Evolutionary conservation across 768 basidiomycete genomes (phyloP).

Genomic region (Candolleomyces eurysporus): DNA sequence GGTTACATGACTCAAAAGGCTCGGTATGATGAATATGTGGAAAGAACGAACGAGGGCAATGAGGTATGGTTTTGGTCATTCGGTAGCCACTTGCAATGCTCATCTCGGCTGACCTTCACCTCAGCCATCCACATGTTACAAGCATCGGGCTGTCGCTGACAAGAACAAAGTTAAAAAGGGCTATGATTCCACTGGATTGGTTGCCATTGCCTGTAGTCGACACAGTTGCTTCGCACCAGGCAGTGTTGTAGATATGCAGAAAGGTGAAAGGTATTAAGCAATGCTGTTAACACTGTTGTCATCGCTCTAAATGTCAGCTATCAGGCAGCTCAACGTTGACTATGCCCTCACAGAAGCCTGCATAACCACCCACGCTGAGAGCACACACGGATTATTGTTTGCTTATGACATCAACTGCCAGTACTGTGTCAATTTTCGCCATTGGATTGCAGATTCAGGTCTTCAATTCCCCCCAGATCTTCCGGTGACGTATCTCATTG

Average conservation of each 20-base stretch:
- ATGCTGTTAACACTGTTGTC: too few species aligned
- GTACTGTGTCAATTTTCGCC: slow-evolving; percentile 17
- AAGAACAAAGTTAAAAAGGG: background rate
- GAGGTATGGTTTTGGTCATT: background rate
- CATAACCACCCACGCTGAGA: background rate
- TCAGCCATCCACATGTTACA: background rate
- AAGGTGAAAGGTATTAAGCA: background rate
- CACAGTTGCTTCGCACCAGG: background rate
- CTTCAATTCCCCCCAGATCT: background rate
- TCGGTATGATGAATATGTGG: background rate
- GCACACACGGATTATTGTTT: background rate
- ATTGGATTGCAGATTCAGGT: slow-evolving; percentile 12
- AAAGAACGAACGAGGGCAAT: background rate
- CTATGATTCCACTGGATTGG: background rate
- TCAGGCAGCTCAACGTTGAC: slow-evolving; percentile 1
- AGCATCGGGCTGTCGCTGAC: background rate
- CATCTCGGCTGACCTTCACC: background rate
- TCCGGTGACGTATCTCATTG: slow-evolving; percentile 3
- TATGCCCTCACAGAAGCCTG: background rate
- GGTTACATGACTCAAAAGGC: background rate
- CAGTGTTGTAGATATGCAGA: background rate
- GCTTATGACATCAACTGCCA: slow-evolving; percentile 29
- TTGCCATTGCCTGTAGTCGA: background rate
- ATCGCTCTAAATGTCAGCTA: too few species aligned
- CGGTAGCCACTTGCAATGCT: too few species aligned